A percentile compares a stretch with the other conserved stretches of the same genome.
Conservation (phyloP, 2,329 filamentous ascomycete species). For the Mollisiaceae sp. region DNA sequence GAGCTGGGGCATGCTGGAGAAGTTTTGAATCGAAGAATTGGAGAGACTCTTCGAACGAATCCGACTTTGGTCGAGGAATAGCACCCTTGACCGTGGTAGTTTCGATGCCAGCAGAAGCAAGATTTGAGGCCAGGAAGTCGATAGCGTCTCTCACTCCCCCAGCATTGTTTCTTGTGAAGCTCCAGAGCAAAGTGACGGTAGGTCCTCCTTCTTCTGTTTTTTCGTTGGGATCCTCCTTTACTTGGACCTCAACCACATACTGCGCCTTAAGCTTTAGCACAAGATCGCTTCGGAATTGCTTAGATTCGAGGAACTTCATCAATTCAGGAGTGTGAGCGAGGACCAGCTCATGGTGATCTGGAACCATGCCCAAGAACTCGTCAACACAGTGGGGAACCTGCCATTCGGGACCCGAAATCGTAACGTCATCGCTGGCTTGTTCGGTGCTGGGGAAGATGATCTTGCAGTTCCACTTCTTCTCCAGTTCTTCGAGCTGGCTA, state of each 20-base stretch:
- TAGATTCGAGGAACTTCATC: slow-evolving; percentile 79
- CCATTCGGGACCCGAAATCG: slow-evolving; percentile 95
- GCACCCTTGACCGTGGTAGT: slow-evolving; percentile 85
- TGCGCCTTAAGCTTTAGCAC: slow-evolving; percentile 85
- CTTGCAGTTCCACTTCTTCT: slow-evolving; percentile 99
- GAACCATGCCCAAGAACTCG: slow-evolving; percentile 96
- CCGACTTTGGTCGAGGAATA: slow-evolving; percentile 97
- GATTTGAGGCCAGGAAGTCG: slow-evolving; percentile 85
- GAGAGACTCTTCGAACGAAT: slow-evolving; percentile 96
- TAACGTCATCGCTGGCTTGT: slow-evolving; percentile 94
- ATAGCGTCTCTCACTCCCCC: slow-evolving; percentile 95
- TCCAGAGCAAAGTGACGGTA: slow-evolving; percentile 70
- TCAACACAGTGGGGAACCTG: slow-evolving; percentile 97
- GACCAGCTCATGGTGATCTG: slow-evolving; percentile 90
- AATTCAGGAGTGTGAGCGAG: slow-evolving; percentile 78
- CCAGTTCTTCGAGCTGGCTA: slow-evolving; percentile 87
- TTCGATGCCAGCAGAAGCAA: slow-evolving; percentile 90
- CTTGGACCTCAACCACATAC: slow-evolving; percentile 86
- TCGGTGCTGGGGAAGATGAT: slow-evolving; percentile 98
- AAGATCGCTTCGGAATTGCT: slow-evolving; percentile 80
- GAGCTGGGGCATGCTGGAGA: slow-evolving; percentile 86
- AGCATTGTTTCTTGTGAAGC: slow-evolving; percentile 95
- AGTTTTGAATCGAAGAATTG: slow-evolving; percentile 98
- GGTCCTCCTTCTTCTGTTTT: slow-evolving; percentile 61
- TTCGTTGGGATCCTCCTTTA: slow-evolving; percentile 68